phyloP scores from a whole-genome alignment of 345 rosid species.

The Gossypium mustelinum region DNA sequence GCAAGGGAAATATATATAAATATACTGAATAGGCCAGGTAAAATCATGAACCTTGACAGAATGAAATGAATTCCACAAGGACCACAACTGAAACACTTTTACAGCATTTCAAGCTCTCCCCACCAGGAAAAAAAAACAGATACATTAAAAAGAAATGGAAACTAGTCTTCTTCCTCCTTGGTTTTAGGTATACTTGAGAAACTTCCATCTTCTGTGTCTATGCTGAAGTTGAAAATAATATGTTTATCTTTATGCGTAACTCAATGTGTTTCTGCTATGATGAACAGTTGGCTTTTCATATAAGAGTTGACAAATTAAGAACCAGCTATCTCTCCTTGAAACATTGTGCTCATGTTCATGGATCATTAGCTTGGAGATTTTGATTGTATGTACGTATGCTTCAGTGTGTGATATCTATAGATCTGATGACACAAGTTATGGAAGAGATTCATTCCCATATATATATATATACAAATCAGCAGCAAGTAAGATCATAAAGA shows the following conservation, averaged over 20 bases:
- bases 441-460: background rate
- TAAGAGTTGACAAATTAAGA: background rate
- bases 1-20: background rate
- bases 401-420: background rate
- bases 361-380: background rate
- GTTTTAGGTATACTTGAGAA: background rate
- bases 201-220: background rate
- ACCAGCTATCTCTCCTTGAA: background rate
- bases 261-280: background rate
- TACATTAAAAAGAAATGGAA: background rate
- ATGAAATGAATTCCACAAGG: background rate
- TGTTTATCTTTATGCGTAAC: too few relatives aligned
- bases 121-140: background rate
- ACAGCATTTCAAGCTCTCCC: background rate
- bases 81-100: conserved; percentile 3
- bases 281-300: background rate
- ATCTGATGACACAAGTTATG: background rate
- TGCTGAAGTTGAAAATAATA: background rate
- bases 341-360: background rate
- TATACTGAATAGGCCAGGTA: background rate
- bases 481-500: background rate
- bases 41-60: background rate
- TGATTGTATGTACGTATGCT: background rate
- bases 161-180: background rate
- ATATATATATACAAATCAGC: too few relatives aligned